These are phyloP conservation scores for Lasiosphaeria hispida DNA, from an alignment of 495 filamentous ascomycete genomes.

Conservation along the genomic window DNA sequence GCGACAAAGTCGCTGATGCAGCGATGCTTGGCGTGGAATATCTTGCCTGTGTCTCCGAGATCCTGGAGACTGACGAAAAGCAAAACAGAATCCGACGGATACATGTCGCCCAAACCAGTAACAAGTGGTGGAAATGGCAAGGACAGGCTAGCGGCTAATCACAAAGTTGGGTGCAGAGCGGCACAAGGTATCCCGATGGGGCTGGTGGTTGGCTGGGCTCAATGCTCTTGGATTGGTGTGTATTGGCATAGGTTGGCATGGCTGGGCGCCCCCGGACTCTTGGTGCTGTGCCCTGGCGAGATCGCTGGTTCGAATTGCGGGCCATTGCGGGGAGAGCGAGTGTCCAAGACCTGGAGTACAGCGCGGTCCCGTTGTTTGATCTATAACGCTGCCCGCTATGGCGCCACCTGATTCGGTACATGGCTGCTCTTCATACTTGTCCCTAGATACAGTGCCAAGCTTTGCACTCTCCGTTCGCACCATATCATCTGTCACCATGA, in stretches of 20 bases:
- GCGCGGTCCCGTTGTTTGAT: conserved; percentile 2
- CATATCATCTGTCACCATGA: neutral
- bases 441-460: conserved; percentile 9
- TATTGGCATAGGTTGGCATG: neutral
- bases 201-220: too few species aligned
- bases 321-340: conserved; percentile 4
- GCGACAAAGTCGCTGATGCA: too few species aligned
- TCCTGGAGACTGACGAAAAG: too few species aligned
- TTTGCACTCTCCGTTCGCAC: neutral
- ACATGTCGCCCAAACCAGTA: too few species aligned
- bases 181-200: too few species aligned
- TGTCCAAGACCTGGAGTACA: conserved; percentile 8
- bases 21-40: too few species aligned
- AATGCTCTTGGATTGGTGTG: too few species aligned
- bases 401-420: conserved; percentile 12
- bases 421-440: neutral
- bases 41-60: too few species aligned
- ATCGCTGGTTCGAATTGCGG: neutral
- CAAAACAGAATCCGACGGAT: too few species aligned
- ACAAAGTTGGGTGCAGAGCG: too few species aligned
- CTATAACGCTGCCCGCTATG: conserved; percentile 11
- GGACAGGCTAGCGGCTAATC: too few species aligned
- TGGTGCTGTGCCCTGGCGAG: neutral
- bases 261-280: neutral
- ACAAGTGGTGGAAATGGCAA: too few species aligned